Conservation (phyloP, 2,329 filamentous ascomycete genomes). For the Gnomoniopsis smithogilvyi region DNA sequence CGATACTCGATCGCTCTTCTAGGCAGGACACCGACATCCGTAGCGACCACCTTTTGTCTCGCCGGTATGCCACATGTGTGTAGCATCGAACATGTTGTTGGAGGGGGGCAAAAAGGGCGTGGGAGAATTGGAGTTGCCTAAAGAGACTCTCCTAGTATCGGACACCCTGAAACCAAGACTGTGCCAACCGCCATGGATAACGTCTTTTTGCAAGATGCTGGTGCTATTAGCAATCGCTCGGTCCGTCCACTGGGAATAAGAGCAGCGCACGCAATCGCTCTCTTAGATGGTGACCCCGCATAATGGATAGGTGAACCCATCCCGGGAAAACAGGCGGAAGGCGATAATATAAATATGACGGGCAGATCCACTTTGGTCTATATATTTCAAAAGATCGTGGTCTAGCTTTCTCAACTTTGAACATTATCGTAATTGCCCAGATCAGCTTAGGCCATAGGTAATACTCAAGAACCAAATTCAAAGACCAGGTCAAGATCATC, state of each 20-base stretch:
- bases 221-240: not conserved
- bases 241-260: conserved; percentile 8
- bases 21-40: not conserved
- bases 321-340: not conserved
- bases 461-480: not conserved
- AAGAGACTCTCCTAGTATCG: not conserved
- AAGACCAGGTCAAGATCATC: not conserved
- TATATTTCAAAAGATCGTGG: too few relatives aligned
- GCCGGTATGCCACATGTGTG: not conserved
- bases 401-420: not conserved
- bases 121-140: not conserved
- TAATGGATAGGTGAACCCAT: not conserved
- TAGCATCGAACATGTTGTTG: not conserved
- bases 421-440: not conserved
- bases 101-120: not conserved
- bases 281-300: conserved; percentile 18
- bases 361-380: not conserved
- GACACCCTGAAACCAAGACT: not conserved
- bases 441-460: not conserved
- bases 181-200: not conserved
- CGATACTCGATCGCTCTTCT: not conserved
- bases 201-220: not conserved
- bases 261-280: conserved; percentile 16
- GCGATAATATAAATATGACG: conserved; percentile 8
- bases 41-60: not conserved